Conservation (phyloP, 129 eudicot genomes). For the Lactuca saligna region DNA sequence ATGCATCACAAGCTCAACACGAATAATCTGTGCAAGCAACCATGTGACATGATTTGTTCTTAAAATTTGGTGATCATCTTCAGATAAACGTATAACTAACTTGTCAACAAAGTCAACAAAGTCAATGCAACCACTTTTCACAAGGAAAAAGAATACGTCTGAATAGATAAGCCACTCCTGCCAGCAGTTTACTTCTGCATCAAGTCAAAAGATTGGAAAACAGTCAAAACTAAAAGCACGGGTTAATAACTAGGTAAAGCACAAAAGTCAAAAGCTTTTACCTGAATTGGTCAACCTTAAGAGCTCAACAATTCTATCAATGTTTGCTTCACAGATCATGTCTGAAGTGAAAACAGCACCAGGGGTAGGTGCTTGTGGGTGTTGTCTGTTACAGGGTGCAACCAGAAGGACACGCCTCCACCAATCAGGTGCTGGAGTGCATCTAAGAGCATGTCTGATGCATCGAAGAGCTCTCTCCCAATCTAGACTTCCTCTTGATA, state of each 20-base stretch:
- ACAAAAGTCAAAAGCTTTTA: slow-evolving; percentile 24
- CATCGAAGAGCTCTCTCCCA: slow-evolving; percentile 97
- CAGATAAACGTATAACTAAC: slow-evolving; percentile 80
- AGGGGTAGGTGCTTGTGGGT: slow-evolving; percentile 65
- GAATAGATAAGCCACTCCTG: slow-evolving; percentile 93
- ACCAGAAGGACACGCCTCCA: slow-evolving; percentile 92
- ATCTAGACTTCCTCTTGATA: slow-evolving; percentile 84
- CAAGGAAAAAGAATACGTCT: slow-evolving; percentile 81
- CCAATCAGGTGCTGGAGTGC: slow-evolving; percentile 98
- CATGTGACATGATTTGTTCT: slow-evolving; percentile 95
- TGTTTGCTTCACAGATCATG: slow-evolving; percentile 89
- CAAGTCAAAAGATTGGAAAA: slow-evolving; percentile 8
- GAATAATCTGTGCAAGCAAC: slow-evolving; percentile 92
- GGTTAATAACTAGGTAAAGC: background rate
- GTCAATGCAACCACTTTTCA: slow-evolving; percentile 96
- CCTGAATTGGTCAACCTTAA: slow-evolving; percentile 91
- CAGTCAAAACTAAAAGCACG: background rate
- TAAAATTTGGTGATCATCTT: slow-evolving; percentile 81
- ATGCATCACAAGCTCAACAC: slow-evolving; percentile 92
- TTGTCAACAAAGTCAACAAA: slow-evolving; percentile 98
- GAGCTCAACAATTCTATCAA: slow-evolving; percentile 88
- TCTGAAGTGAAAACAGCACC: slow-evolving; percentile 98
- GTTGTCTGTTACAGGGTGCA: slow-evolving; percentile 79
- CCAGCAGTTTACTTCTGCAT: slow-evolving; percentile 90
- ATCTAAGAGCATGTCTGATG: slow-evolving; percentile 85